These are phyloP conservation scores for Blastobotrys elegans DNA, from an alignment of 1,139 yeast species.

Conservation along the genomic window DNA sequence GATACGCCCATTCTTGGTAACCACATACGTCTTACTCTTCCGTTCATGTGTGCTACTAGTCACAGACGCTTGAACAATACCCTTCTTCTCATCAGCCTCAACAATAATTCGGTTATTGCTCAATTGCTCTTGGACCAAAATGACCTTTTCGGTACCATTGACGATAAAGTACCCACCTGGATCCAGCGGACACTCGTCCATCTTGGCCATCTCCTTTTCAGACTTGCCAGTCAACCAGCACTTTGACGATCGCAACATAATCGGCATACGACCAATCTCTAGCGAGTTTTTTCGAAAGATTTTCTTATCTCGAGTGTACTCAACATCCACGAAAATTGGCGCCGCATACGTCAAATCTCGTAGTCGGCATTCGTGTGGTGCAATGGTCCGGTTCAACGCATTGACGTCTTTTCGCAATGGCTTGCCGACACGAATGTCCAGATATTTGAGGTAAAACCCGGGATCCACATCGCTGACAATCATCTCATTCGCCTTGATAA, in stretches of 20 bases:
- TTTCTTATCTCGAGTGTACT: slow-evolving; percentile 90
- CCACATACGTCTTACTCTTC: slow-evolving; percentile 92
- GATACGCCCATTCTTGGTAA: slow-evolving; percentile 84
- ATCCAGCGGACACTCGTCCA: slow-evolving; percentile 94
- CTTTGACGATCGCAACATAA: slow-evolving; percentile 89
- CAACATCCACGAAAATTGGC: slow-evolving; percentile 94
- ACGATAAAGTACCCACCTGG: slow-evolving; percentile 99
- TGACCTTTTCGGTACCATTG: slow-evolving; percentile 97
- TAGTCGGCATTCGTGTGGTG: slow-evolving; percentile 95
- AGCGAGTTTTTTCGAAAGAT: slow-evolving; percentile 85
- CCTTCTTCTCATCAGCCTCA: slow-evolving; percentile 93
- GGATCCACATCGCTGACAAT: slow-evolving; percentile 96
- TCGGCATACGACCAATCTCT: slow-evolving; percentile 97
- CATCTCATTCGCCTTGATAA: slow-evolving; percentile 82
- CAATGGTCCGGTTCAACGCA: slow-evolving; percentile 42
- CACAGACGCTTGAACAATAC: slow-evolving; percentile 93
- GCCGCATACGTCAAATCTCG: slow-evolving; percentile 95
- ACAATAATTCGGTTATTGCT: slow-evolving; percentile 96
- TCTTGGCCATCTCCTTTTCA: slow-evolving; percentile 78
- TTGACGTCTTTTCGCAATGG: slow-evolving; percentile 53
- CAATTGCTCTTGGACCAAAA: slow-evolving; percentile 92
- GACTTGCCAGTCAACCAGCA: slow-evolving; percentile 78
- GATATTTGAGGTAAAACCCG: slow-evolving; percentile 84
- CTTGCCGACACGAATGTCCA: slow-evolving; percentile 78
- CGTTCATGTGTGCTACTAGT: slow-evolving; percentile 97